These are phyloP conservation scores for Bipolaris sorokiniana DNA, from an alignment of 2,329 filamentous ascomycete species.

Conservation along the genomic window DNA sequence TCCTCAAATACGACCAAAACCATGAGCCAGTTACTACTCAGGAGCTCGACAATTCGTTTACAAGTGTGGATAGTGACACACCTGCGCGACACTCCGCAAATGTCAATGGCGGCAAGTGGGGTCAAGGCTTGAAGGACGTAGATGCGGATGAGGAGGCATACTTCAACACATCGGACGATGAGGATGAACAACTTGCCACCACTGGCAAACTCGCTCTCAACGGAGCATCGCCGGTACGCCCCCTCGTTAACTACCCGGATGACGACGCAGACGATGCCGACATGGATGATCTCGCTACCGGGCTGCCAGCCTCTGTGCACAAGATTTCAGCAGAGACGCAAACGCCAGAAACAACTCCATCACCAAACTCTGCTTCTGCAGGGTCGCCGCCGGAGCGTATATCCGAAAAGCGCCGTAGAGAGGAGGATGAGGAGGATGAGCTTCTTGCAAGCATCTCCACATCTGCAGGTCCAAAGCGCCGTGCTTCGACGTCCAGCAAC, in stretches of 20 bases:
- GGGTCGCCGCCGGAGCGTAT: constrained; percentile 70
- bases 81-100: constrained; percentile 50
- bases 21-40: constrained; percentile 62
- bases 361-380: constrained; percentile 30
- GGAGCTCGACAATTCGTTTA: constrained; percentile 68
- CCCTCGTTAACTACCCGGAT: constrained; percentile 89
- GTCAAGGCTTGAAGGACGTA: constrained; percentile 78
- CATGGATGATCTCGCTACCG: constrained; percentile 64
- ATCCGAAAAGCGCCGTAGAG: constrained; percentile 86
- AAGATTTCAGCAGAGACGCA: constrained; percentile 34
- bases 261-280: constrained; percentile 71
- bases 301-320: constrained; percentile 40
- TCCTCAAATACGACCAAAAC: constrained; percentile 79
- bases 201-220: constrained; percentile 58
- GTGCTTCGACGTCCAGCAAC: constrained; percentile 47
- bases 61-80: constrained; percentile 67
- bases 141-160: constrained; percentile 91
- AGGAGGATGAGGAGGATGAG: constrained; percentile 93
- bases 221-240: constrained; percentile 66
- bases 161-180: constrained; percentile 88
- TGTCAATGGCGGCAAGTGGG: constrained; percentile 64
- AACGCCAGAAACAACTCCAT: constrained; percentile 29
- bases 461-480: constrained; percentile 53
- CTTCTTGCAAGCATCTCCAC: constrained; percentile 75
- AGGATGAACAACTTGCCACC: constrained; percentile 64